A percentile compares a stretch with the other conserved stretches of the same genome.
Conservation (phyloP, 306 rosid genomes). For the Malus domestica region ASM211411v1 NC_041794.1:287001-287500, state of each 20-base stretch:
- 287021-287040: conserved; percentile 10
- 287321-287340: conserved; percentile 61
- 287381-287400: conserved; percentile 85
- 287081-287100: neutral
- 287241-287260: neutral
- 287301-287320: conserved; percentile 10
- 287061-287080: neutral
- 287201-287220: neutral
- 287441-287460: conserved; percentile 89
- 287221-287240: neutral
- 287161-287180: neutral
- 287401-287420: conserved; percentile 75
- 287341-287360: conserved; percentile 89
- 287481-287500: conserved; percentile 71
- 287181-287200: neutral
- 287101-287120: neutral
- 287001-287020: conserved; percentile 19
- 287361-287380: conserved; percentile 85
- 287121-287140: neutral
- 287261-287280: neutral
- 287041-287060: neutral
- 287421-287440: conserved; percentile 89
- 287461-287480: conserved; percentile 91
- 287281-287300: conserved; percentile 1
- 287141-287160: neutral